These are phyloP conservation scores for Eimeria necatrix DNA, from an alignment of 169 alveolate genomes.

Conservation along the genomic window DNA sequence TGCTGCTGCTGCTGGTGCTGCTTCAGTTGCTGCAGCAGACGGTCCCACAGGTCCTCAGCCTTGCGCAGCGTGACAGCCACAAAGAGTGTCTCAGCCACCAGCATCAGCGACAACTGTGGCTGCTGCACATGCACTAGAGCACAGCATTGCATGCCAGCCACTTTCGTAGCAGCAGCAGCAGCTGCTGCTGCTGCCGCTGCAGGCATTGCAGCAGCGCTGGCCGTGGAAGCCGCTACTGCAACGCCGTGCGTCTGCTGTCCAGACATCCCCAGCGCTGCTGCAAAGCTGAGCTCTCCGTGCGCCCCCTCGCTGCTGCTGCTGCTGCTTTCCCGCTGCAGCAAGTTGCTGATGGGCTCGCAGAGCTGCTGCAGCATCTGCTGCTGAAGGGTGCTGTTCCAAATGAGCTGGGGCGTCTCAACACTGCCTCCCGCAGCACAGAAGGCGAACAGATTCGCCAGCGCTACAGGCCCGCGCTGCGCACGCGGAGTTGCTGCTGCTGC, in stretches of 20 bases:
- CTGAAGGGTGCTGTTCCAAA: conserved; percentile 32
- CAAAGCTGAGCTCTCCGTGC: conserved; percentile 30
- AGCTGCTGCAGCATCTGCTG: conserved; percentile 65
- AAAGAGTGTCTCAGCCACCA: background rate
- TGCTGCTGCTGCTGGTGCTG: conserved; percentile 48
- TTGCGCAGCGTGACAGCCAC: background rate
- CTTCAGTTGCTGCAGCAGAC: conserved; percentile 30
- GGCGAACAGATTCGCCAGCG: conserved; percentile 2
- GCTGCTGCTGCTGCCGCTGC: conserved; percentile 27
- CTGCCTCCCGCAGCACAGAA: conserved; percentile 44
- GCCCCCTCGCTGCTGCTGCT: conserved; percentile 37
- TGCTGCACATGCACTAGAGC: conserved; percentile 3
- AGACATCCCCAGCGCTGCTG: background rate
- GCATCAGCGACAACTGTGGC: conserved; percentile 32
- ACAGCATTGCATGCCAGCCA: background rate
- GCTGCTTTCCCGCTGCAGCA: conserved; percentile 69
- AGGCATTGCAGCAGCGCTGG: background rate
- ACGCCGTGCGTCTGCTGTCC: background rate
- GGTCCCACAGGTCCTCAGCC: conserved; percentile 11
- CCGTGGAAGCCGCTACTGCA: background rate
- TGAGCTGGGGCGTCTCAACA: conserved; percentile 46
- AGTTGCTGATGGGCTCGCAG: background rate
- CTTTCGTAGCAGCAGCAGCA: conserved; percentile 21
- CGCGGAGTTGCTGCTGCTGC: background rate
- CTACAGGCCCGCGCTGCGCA: conserved; percentile 47